A percentile compares a stretch with the other conserved stretches of the same genome.
Conservation (phyloP, 371 early-diverging fungal species). For the Apophysomyces ossiformis region DNA sequence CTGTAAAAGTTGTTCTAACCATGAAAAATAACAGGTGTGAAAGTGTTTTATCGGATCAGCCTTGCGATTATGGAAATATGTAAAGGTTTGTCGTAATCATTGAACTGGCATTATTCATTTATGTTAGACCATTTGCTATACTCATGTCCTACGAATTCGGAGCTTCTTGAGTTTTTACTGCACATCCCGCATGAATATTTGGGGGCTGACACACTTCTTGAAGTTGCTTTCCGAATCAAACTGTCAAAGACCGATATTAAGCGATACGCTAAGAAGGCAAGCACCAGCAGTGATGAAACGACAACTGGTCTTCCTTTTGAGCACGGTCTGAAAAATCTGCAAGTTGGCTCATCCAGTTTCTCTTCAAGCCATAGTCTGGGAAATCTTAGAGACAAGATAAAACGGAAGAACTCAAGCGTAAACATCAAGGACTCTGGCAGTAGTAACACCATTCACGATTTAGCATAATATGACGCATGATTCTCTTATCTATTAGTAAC, state of each 20-base stretch:
- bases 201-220: slow-evolving; percentile 70
- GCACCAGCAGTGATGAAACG: slow-evolving; percentile 30
- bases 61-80: slow-evolving; percentile 78
- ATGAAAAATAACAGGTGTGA: slow-evolving; percentile 55
- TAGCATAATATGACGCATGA: slow-evolving; percentile 11
- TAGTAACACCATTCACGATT: background rate
- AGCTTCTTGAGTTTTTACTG: slow-evolving; percentile 75
- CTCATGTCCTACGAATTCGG: slow-evolving; percentile 80
- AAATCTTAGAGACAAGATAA: slow-evolving; percentile 26
- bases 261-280: slow-evolving; percentile 49
- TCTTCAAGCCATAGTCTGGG: slow-evolving; percentile 15
- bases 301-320: slow-evolving; percentile 48
- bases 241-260: slow-evolving; percentile 59
- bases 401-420: slow-evolving; percentile 20
- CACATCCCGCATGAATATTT: slow-evolving; percentile 82
- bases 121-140: slow-evolving; percentile 61
- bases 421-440: slow-evolving; percentile 16
- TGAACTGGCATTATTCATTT: background rate
- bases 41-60: slow-evolving; percentile 84
- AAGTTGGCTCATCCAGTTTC: slow-evolving; percentile 31
- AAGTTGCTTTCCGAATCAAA: slow-evolving; percentile 70
- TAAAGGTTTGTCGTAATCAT: slow-evolving; percentile 43
- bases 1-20: background rate
- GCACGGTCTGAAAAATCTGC: slow-evolving; percentile 49
- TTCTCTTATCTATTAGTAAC: slow-evolving; percentile 1